These are phyloP conservation scores for Microbotryomycetes sp. DNA, from an alignment of 1,284 basidiomycete genomes.

Conservation along the genomic window DNA sequence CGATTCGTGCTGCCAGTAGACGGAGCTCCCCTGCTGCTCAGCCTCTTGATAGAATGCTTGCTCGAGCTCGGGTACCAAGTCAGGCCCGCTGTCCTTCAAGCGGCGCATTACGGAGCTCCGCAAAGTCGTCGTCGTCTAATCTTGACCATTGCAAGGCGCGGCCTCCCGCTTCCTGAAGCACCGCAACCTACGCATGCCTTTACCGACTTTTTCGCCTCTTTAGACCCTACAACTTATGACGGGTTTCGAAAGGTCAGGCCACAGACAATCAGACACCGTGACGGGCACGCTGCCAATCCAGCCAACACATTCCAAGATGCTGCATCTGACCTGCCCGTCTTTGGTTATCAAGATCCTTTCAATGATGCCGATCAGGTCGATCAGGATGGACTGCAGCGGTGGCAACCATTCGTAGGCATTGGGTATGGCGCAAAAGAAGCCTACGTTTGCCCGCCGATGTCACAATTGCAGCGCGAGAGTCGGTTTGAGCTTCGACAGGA, in stretches of 20 bases:
- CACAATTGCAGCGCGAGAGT: not conserved
- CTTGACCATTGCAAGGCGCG: not conserved
- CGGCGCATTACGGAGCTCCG: not conserved
- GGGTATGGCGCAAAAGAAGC: not conserved
- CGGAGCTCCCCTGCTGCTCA: not conserved
- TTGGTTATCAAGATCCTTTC: not conserved
- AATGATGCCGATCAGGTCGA: not conserved
- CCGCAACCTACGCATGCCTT: not conserved
- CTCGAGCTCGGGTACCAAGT: not conserved
- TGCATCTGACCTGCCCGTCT: not conserved
- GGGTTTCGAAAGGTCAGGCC: not conserved
- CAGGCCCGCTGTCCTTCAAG: not conserved
- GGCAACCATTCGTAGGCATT: not conserved
- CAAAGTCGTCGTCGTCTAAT: not conserved
- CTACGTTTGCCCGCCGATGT: not conserved
- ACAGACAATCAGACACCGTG: not conserved
- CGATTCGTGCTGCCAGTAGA: not conserved
- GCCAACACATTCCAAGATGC: not conserved
- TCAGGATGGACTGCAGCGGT: not conserved
- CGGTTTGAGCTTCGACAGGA: not conserved
- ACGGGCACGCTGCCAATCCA: not conserved
- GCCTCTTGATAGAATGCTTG: not conserved
- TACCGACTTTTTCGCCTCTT: not conserved
- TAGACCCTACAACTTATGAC: not conserved
- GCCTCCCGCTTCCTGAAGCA: not conserved